These are phyloP conservation scores for Penicillium sp. DNA, from an alignment of 2,329 filamentous ascomycete genomes.

Conservation along the genomic window DNA sequence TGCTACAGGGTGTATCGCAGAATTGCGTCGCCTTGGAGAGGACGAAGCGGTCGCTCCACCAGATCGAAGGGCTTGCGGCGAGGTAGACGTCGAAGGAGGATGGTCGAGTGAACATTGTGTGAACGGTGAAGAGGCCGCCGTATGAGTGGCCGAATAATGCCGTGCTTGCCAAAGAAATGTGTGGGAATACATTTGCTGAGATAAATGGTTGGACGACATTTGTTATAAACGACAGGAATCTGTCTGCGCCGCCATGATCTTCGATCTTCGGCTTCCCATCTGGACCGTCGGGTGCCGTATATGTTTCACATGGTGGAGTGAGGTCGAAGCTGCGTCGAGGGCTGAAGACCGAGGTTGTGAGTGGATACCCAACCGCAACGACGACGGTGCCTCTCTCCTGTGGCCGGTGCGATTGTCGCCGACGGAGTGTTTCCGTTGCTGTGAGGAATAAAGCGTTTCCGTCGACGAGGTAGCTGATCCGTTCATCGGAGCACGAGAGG, in stretches of 20 bases:
- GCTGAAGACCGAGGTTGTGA: conserved; percentile 27
- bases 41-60: conserved; percentile 54
- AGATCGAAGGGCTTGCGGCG: conserved; percentile 53
- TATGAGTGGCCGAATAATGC: conserved; percentile 58
- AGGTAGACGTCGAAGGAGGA: conserved; percentile 52
- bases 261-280: conserved; percentile 27
- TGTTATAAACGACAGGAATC: conserved; percentile 52
- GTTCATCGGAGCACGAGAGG: background rate
- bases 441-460: conserved; percentile 36
- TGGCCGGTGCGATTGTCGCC: conserved; percentile 19
- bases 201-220: conserved; percentile 41
- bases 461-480: conserved; percentile 33
- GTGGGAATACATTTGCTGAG: conserved; percentile 35
- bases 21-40: conserved; percentile 38
- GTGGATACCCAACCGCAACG: conserved; percentile 33
- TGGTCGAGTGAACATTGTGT: conserved; percentile 49
- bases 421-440: conserved; percentile 31
- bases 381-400: conserved; percentile 28
- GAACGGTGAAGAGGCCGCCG: conserved; percentile 54
- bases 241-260: conserved; percentile 50
- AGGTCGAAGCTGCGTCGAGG: conserved; percentile 26
- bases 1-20: conserved; percentile 16
- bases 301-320: conserved; percentile 27
- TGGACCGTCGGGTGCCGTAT: conserved; percentile 28
- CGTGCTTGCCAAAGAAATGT: conserved; percentile 41